Evolutionary conservation across 2,329 filamentous ascomycete species (phyloP), one percentile per base, ranked within the genome.

Genomic region (Aspergillus nomiae): DNA sequence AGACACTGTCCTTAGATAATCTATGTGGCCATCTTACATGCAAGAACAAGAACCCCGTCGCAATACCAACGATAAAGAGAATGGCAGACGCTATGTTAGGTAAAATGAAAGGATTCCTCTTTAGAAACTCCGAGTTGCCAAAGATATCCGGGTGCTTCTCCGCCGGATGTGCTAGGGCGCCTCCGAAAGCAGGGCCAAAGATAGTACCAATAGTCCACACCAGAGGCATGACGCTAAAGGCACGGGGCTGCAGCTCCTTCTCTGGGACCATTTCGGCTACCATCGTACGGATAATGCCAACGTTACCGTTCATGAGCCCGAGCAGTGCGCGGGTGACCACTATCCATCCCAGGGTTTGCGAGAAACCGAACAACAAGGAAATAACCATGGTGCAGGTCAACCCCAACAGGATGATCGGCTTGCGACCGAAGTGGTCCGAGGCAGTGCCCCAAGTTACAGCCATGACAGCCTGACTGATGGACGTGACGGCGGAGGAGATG

Each of bases 251-350:
- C 8, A 97, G 83, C 73, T 93, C 90, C 75, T 86, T 92, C 76
- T 95, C 89, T 0, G 92, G 91, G 1, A 97, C 93, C 85, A 97
- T 89, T 77, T 97, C 94, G 0, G 94, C 94, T 2, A 97, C 93
- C 81, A 95, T 92, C 19, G 92, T 96, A 67, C 94, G 83, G 66
- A 97, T 90, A 65, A 97, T 97, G 1, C 95, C 91, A n/a, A 94
- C 90, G 73, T 97, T 98, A 59, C 94, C 95, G 73, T 97, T 97
- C 51, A 91, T 89, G 11, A 89, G 85, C 1, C 95, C 94, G 69
- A 92, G 86, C n/a, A 97, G 81, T 8, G 88, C 90, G 72, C 94
- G 87, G 14, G 92, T 86, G 4, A 84, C 76, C 46, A 99, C 89
- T 0, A 94, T 91, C 91, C 95, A 94, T 4, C 87, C 79, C 11